Percentiles rank a stretch among this genome's conserved stretches.
phyloP scores from a whole-genome alignment of 495 filamentous ascomycete species.

The Talaromyces wortmannii region DNA sequence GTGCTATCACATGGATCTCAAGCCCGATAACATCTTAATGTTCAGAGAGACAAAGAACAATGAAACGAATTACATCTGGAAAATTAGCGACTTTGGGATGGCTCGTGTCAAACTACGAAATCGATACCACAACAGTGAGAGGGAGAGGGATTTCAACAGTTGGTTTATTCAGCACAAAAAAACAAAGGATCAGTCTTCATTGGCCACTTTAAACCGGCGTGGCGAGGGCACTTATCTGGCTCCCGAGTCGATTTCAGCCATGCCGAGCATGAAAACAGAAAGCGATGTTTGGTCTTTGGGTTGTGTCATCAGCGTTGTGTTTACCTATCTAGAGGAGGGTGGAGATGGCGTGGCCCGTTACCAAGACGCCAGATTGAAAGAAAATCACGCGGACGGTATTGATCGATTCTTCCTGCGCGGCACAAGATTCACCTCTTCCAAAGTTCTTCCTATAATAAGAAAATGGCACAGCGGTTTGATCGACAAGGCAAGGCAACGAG shows the following conservation, averaged over 20 bases:
- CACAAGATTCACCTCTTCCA: slow-evolving; percentile 5
- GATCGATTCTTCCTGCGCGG: slow-evolving; percentile 22
- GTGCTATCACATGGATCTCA: slow-evolving; percentile 32
- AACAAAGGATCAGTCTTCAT: slow-evolving; percentile 7
- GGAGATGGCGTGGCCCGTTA: slow-evolving; percentile 17
- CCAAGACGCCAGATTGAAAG: slow-evolving; percentile 9
- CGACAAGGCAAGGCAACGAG: slow-evolving; percentile 11
- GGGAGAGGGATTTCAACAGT: slow-evolving; percentile 4
- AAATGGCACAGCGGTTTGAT: slow-evolving; percentile 18
- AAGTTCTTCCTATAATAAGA: slow-evolving; percentile 15
- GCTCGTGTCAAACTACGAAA: slow-evolving; percentile 19
- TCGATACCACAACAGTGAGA: slow-evolving; percentile 6
- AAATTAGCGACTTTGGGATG: slow-evolving; percentile 33
- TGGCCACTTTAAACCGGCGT: slow-evolving; percentile 11
- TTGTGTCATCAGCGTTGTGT: slow-evolving; percentile 25
- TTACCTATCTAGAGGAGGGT: slow-evolving; percentile 24
- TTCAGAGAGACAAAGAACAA: slow-evolving; percentile 13
- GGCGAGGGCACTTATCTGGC: slow-evolving; percentile 22
- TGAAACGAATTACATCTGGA: slow-evolving; percentile 17
- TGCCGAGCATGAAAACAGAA: slow-evolving; percentile 18
- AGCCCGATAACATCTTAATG: slow-evolving; percentile 27
- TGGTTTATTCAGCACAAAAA: not conserved
- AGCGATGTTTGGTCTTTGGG: slow-evolving; percentile 32
- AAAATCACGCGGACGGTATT: slow-evolving; percentile 9
- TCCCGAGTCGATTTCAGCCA: slow-evolving; percentile 16